phyloP scores from a whole-genome alignment of 192 early-diverging fungal genomes.

The Haplosporangium gracile region DNA sequence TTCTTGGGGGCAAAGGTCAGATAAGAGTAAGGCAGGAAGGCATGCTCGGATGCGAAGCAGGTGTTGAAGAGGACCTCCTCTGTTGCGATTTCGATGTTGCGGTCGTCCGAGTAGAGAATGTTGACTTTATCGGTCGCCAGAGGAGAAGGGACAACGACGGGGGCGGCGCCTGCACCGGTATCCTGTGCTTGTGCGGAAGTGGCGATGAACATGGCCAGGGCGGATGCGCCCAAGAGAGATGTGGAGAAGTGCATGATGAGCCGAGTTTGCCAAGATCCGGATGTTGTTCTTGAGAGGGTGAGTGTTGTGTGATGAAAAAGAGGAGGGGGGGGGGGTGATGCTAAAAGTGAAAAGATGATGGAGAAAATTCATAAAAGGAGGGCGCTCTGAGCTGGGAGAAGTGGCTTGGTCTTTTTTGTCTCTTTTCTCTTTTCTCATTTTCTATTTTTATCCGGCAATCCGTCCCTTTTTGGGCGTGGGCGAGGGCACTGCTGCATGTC shows the following conservation, averaged over 20 bases:
- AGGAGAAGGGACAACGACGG: conserved; percentile 5
- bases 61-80: conserved; percentile 35
- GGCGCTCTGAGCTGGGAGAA: background rate
- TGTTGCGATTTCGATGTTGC: conserved; percentile 29
- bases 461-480: background rate
- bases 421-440: background rate
- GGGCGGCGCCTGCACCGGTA: background rate
- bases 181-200: conserved; percentile 33
- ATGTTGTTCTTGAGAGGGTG: background rate
- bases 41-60: conserved; percentile 35
- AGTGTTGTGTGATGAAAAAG: background rate
- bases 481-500: background rate
- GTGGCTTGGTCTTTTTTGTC: background rate
- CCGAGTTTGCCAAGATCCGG: background rate
- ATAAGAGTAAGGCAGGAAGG: conserved; percentile 37
- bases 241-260: conserved; percentile 31
- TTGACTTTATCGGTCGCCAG: conserved; percentile 14
- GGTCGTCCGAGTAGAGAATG: conserved; percentile 31
- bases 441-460: background rate
- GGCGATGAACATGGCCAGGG: conserved; percentile 15
- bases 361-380: background rate
- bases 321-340: background rate
- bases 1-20: conserved; percentile 43
- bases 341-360: conserved; percentile 1
- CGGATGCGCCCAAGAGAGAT: conserved; percentile 34